Conservation (phyloP, 352 stramenopile genomes). For the Elongisporangium prolatum region DNA sequence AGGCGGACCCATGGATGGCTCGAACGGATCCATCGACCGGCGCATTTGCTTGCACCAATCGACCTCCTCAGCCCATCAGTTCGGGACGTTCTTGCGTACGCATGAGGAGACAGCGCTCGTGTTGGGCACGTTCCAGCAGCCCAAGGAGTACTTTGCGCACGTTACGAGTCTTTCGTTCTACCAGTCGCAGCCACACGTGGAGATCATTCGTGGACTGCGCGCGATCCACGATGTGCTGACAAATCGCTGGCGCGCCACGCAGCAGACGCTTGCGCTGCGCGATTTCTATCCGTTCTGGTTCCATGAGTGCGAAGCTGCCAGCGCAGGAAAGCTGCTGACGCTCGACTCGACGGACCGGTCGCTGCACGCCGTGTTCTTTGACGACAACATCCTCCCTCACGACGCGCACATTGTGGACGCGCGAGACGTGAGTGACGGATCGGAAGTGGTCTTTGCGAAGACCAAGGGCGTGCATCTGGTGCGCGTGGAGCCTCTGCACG, state of each 20-base stretch:
- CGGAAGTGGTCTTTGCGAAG: conserved; percentile 24
- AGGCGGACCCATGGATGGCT: conserved; percentile 50
- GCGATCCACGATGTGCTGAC: conserved; percentile 51
- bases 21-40: conserved; percentile 37
- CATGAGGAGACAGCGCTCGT: conserved; percentile 45
- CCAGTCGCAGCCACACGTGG: conserved; percentile 10
- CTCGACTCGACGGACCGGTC: conserved; percentile 24
- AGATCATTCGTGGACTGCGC: conserved; percentile 32
- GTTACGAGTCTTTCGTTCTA: conserved; percentile 35
- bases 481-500: conserved; percentile 63
- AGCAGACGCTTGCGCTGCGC: conserved; percentile 62
- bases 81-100: conserved; percentile 63
- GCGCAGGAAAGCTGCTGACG: conserved; percentile 52
- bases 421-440: conserved; percentile 20
- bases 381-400: conserved; percentile 68
- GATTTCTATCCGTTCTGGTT: conserved; percentile 83
- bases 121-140: conserved; percentile 74
- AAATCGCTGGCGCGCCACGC: conserved; percentile 32
- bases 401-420: conserved; percentile 76
- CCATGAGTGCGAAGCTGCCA: conserved; percentile 35
- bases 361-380: conserved; percentile 67
- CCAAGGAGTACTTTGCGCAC: conserved; percentile 12
- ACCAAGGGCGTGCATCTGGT: conserved; percentile 47
- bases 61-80: conserved; percentile 16
- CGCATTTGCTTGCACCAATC: conserved; percentile 32